These are phyloP conservation scores for Trametes gibbosa DNA, from an alignment of 768 basidiomycete species.

Conservation along the genomic window DNA sequence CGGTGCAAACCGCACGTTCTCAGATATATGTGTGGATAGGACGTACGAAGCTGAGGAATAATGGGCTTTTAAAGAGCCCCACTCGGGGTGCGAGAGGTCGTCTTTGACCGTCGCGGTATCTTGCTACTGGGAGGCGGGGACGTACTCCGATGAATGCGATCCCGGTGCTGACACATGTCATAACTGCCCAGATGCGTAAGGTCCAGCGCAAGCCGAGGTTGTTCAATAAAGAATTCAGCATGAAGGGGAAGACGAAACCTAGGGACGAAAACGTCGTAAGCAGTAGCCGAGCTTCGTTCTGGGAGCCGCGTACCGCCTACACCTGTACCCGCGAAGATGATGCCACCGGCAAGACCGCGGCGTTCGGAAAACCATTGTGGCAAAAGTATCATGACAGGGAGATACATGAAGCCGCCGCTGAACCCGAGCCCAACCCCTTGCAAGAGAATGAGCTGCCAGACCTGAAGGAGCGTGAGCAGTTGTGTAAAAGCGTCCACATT, in stretches of 20 bases:
- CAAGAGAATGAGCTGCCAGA: conserved; percentile 24
- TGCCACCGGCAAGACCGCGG: conserved; percentile 23
- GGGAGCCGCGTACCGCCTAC: conserved; percentile 14
- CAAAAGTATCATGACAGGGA: conserved; percentile 19
- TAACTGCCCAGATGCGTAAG: conserved; percentile 21
- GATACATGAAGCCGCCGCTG: conserved; percentile 19
- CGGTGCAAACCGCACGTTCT: too few species aligned
- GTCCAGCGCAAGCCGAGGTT: conserved; percentile 23
- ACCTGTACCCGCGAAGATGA: conserved; percentile 26
- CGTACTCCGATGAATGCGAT: conserved; percentile 19
- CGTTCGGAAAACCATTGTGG: conserved; percentile 25
- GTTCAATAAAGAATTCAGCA: conserved; percentile 21
- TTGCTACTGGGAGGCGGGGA: conserved; percentile 23
- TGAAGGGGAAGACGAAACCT: conserved; percentile 25
- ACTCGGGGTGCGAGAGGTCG: conserved; percentile 20
- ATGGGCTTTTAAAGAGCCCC: conserved; percentile 19
- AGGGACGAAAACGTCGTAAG: background rate
- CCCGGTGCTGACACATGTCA: conserved; percentile 16
- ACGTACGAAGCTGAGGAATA: conserved; percentile 25
- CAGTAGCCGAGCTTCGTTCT: too few species aligned
- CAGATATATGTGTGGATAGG: background rate
- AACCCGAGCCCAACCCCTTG: conserved; percentile 25
- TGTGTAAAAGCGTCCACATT: too few species aligned
- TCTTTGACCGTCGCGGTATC: conserved; percentile 11
- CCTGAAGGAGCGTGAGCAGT: conserved; percentile 1